phyloP scores from a whole-genome alignment of 2,329 filamentous ascomycete species.

The Cadophora sp. region DNA sequence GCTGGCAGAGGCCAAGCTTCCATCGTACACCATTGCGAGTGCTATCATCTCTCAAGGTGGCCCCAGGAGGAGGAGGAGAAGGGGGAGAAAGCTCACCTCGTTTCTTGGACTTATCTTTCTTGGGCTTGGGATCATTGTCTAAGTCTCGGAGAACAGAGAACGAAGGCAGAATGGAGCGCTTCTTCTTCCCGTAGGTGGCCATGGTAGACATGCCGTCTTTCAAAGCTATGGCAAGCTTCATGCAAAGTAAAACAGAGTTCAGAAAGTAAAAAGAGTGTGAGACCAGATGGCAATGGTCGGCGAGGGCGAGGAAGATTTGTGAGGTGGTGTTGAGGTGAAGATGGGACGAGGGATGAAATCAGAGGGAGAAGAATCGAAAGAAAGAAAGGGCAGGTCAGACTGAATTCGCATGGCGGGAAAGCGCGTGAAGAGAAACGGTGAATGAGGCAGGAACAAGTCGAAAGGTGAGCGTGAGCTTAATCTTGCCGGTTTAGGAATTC shows the following conservation, averaged over 20 bases:
- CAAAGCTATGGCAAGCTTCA: background rate
- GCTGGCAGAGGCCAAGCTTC: background rate
- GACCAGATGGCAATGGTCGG: background rate
- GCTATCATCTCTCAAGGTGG: background rate
- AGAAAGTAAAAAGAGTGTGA: constrained; percentile 1
- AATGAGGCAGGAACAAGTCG: constrained; percentile 13
- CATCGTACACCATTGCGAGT: background rate
- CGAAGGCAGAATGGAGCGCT: constrained; percentile 34
- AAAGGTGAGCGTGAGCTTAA: background rate
- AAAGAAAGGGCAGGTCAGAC: background rate
- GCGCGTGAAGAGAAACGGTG: background rate
- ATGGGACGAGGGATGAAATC: background rate
- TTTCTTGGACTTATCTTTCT: constrained; percentile 21
- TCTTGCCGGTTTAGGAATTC: background rate
- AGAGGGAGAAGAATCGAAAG: background rate
- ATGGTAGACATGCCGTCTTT: constrained; percentile 14
- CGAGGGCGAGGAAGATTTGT: background rate
- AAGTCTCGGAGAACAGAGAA: constrained; percentile 32
- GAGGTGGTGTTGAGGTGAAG: background rate
- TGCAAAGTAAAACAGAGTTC: constrained; percentile 3
- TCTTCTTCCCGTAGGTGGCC: constrained; percentile 38
- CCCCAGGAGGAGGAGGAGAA: background rate
- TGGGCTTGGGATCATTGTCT: constrained; percentile 19
- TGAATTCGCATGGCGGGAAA: background rate
- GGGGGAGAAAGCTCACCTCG: constrained; percentile 20